Base-by-base conservation (phyloP, 2,329 filamentous ascomycete genomes). In the Lachnellula cervina region DNA sequence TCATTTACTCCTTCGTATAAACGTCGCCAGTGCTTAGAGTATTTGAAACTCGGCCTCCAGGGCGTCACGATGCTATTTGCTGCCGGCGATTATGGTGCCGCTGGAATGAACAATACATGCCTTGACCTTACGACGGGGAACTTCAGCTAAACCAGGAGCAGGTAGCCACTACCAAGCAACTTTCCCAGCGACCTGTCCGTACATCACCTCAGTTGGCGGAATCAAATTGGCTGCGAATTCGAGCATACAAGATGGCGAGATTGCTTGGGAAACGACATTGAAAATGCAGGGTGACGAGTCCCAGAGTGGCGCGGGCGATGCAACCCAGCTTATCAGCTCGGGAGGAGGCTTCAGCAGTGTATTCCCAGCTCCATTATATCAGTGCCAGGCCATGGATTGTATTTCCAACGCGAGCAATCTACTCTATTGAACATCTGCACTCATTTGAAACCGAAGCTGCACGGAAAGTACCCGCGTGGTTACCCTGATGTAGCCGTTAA, bases 1-100 rank as follows among this genome's bases (percentile, higher is more conserved):
- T 75, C 78, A 38, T 70, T 82, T 14, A 79, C 80, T 0, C 68
- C 73, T 4, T 73, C 71, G 57, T 84, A 84, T 67, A 77, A 81
- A 65, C 71, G 77, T 60, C 72, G 76, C 5, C 76, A 78, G 68
- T 78, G 76, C 64, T 66, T 69, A 48, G 76, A 78, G 68, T 76
- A 77, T 59, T 70, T 81, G 68, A 81, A 81, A 64, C 72, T 81
- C 0, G 76, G 73, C 2, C 68, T 78, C 11, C 75, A 75, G 59
- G 76, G 76, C 6, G 67, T 74, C 34, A 76, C 74, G 2, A 68
- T 77, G 28, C 65, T 78, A 45, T 73, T 76, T 54, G 75, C 76
- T 1, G 76, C 73, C 2, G 77, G 77, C 35, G 76, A 78, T 61
- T 68, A 69, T 69, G 17, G 75, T 75, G 5, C 76, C 74, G 74